Evolutionary conservation across 139 green algal genomes (phyloP).

Genomic region (Desmodesmus armatus): DNA sequence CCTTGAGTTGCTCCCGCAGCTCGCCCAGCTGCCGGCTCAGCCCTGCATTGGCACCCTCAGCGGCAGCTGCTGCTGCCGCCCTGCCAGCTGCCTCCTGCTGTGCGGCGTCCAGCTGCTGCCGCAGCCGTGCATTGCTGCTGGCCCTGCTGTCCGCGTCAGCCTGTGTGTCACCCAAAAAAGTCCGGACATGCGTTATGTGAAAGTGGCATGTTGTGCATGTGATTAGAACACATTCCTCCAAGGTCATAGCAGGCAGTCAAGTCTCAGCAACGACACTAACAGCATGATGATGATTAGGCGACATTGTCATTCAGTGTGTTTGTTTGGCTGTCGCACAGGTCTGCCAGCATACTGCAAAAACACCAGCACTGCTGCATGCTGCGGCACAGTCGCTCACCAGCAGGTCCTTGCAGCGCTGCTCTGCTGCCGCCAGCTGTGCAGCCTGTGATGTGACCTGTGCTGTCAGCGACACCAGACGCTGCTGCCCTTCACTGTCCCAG

Average conservation of each 20-base stretch:
- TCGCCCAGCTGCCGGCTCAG: constrained; percentile 52
- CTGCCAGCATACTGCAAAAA: no score
- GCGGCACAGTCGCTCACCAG: constrained; percentile 44
- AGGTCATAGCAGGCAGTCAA: no score
- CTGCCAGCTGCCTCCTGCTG: constrained; percentile 6
- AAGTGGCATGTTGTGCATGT: no score
- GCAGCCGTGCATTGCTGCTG: not conserved
- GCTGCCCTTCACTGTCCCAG: constrained; percentile 55
- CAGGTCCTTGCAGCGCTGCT: constrained; percentile 54
- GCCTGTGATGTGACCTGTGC: constrained; percentile 67
- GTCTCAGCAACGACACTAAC: no score
- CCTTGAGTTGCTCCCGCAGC: constrained; percentile 4
- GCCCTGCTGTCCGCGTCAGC: constrained; percentile 7
- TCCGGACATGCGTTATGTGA: no score
- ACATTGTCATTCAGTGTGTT: no score
- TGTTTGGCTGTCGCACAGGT: no score
- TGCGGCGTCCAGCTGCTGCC: constrained; percentile 24
- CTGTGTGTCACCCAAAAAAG: no score
- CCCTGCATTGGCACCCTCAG: not conserved
- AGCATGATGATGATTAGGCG: no score
- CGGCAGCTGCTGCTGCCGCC: constrained; percentile 18
- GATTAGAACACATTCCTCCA: no score
- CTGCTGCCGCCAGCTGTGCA: constrained; percentile 45
- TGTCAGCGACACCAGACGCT: constrained; percentile 73
- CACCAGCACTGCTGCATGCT: no score